A percentile compares a stretch with the other conserved stretches of the same genome.
phyloP scores from a whole-genome alignment of 495 filamentous ascomycete genomes.

The Lepraria neglecta region DNA sequence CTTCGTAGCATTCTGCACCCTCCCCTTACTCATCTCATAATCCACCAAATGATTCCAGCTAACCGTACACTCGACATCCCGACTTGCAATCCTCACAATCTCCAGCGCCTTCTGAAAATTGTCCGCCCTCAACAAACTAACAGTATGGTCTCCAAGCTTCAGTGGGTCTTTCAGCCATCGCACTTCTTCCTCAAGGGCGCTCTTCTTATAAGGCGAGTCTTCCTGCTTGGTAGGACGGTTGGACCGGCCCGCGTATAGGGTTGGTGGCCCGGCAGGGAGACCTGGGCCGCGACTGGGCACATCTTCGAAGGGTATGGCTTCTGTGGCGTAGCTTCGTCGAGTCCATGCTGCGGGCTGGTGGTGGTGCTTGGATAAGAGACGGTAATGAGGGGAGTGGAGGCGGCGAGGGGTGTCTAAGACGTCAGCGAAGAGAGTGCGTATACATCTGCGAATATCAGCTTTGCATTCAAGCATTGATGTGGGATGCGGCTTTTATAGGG shows the following conservation, averaged over 20 bases:
- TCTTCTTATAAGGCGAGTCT: constrained; percentile 7
- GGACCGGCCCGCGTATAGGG: background rate
- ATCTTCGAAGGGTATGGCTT: constrained; percentile 1
- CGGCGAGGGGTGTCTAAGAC: background rate
- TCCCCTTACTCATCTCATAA: constrained; percentile 54
- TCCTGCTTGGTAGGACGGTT: background rate
- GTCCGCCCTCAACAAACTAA: constrained; percentile 45
- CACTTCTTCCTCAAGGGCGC: constrained; percentile 47
- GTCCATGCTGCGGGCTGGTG: constrained; percentile 2
- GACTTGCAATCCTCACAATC: constrained; percentile 61
- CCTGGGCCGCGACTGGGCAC: background rate
- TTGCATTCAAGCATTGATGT: constrained; percentile 28
- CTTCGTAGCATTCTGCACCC: constrained; percentile 58
- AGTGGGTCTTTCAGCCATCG: constrained; percentile 59
- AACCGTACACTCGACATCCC: constrained; percentile 53
- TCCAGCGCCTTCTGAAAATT: constrained; percentile 56
- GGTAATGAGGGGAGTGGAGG: background rate
- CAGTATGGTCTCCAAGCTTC: constrained; percentile 58
- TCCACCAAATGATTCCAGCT: constrained; percentile 85
- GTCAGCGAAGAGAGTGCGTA: constrained; percentile 21
- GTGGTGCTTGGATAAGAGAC: background rate
- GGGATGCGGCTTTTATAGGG: background rate
- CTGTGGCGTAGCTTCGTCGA: constrained; percentile 13
- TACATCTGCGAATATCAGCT: constrained; percentile 28
- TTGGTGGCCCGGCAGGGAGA: background rate